Base-by-base conservation (phyloP, 176 grass and related monocot genomes). In the Eragrostis nindensis region DNA sequence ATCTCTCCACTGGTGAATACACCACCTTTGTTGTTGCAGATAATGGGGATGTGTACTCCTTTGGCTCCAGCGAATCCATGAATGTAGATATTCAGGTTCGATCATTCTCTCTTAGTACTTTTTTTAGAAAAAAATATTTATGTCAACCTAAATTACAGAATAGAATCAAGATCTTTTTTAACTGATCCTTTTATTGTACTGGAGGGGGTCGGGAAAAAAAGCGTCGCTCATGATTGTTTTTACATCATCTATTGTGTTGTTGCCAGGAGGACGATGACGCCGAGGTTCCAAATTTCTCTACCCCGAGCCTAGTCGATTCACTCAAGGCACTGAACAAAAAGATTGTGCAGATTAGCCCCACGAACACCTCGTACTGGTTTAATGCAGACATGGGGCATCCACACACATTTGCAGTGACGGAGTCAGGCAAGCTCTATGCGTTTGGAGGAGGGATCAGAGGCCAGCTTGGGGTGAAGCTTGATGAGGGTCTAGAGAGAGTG, bases 1-100 rank as follows among this genome's bases (percentile, higher is more conserved):
- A 91, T 70, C 67, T 94, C 56, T 90, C 89, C 53, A 83, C 89
- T 5, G 92, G 92, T 30, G 76, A 89, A 48, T 91, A 86, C 80
- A 87, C 62, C 8, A 91, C 92, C n/a, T 94, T 94, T 46, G 72
- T 94, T 6, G 64, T 94, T 5, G 59, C 76, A 2, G 92, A 94
- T 41, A 75, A 80, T 25, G 83, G 92, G 19, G 86, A 91, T 68
- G 89, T 89, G 16, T 94, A 94, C 55, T 89, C 83, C 43, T 94
- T 84, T 53, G 92, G 92, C 14, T 88, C 47, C 0, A 73, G 77
- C 5, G 92, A 77, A 13, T 78, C 71, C 80, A 81, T 86, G 18
- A 88, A 72, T 66, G 46, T 82, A 45, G 80, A 57, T 12, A 40
- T 75, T 5, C 88, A 94, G 92, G 92, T 94, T 56, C 21, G 50